Evolutionary conservation across 306 rosid genomes (phyloP).

Genomic region (Sphenostylis stenocarpa): DNA sequence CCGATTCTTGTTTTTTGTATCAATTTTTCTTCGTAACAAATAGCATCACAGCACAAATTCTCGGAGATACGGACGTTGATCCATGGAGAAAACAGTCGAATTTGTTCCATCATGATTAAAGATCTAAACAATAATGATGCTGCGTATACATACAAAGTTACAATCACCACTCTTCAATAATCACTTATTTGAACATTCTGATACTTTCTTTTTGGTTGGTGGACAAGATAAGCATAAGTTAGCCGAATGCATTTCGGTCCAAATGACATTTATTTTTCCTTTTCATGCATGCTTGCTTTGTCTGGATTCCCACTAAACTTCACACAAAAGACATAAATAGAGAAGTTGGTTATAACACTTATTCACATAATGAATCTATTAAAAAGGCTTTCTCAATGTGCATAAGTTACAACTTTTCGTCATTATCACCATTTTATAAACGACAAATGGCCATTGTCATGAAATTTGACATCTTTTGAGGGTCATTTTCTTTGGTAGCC

Average conservation of each 20-base stretch:
- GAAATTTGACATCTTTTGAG: conserved; percentile 12
- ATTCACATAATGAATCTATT: not conserved
- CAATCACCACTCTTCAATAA: not conserved
- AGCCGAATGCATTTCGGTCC: not conserved
- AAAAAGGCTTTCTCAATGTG: not conserved
- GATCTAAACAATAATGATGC: not conserved
- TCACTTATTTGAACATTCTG: not conserved
- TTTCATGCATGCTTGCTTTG: conserved; percentile 5
- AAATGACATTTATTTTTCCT: not conserved
- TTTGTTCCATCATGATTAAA: not conserved
- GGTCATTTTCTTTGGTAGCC: conserved; percentile 40
- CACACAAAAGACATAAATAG: not conserved
- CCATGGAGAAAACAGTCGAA: not conserved
- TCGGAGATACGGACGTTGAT: not conserved
- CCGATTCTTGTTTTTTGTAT: not conserved
- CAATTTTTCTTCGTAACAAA: not conserved
- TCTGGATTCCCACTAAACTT: conserved; percentile 36
- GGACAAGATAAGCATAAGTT: not conserved
- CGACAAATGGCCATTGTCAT: conserved; percentile 36
- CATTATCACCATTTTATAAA: conserved; percentile 9
- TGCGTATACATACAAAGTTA: not conserved
- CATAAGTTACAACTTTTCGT: not conserved
- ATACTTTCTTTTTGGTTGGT: not conserved
- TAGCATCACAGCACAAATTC: not conserved
- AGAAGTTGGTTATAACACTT: not conserved